phyloP scores from a whole-genome alignment of 176 grass and related monocot species.

The Eragrostis nindensis region DNA sequence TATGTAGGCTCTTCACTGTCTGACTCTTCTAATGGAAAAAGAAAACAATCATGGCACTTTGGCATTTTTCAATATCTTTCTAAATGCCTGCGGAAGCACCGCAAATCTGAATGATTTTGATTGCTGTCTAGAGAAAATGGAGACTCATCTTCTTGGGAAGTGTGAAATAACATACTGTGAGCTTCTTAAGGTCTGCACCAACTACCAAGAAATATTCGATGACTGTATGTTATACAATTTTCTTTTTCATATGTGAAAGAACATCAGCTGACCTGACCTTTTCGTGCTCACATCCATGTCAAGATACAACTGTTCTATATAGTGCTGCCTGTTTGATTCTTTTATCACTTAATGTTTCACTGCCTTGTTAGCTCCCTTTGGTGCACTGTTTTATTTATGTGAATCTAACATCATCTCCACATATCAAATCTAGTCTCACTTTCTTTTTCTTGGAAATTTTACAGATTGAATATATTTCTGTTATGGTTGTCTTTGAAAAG shows the following conservation, averaged over 20 bases:
- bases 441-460: conserved; percentile 23
- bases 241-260: conserved; percentile 26
- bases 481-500: neutral
- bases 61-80: conserved; percentile 82
- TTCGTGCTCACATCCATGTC: neutral
- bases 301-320: neutral
- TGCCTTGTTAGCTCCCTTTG: conserved; percentile 12
- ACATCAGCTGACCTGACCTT: conserved; percentile 11
- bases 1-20: conserved; percentile 66
- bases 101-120: conserved; percentile 48
- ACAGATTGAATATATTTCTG: conserved; percentile 11
- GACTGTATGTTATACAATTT: conserved; percentile 9
- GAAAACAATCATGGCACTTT: conserved; percentile 38
- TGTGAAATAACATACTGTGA: conserved; percentile 89
- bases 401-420: neutral
- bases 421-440: neutral
- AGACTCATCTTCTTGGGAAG: conserved; percentile 70
- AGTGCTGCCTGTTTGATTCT: conserved; percentile 17
- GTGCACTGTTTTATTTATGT: conserved; percentile 18
- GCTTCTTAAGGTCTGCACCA: conserved; percentile 75
- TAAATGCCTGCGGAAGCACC: conserved; percentile 51
- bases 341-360: conserved; percentile 4
- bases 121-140: conserved; percentile 79
- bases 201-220: conserved; percentile 25
- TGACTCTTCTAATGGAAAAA: conserved; percentile 67